These are phyloP conservation scores for Penicillium odoratum DNA, from an alignment of 495 filamentous ascomycete genomes.

Conservation along the genomic window DNA sequence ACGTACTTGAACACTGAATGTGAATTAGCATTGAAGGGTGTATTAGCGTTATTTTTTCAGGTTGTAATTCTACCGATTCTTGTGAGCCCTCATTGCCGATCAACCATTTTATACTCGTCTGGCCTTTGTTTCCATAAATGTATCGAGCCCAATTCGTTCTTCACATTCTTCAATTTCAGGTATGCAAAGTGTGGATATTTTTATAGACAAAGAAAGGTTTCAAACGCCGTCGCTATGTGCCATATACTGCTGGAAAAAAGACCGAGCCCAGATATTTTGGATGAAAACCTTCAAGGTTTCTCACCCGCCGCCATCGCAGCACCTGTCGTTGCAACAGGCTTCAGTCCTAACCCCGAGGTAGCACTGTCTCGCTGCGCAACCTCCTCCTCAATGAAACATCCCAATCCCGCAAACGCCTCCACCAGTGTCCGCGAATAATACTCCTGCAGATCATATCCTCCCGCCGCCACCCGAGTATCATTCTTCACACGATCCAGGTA, in stretches of 20 bases:
- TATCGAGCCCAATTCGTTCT: neutral
- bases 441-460: conserved; percentile 79
- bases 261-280: neutral
- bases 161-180: neutral
- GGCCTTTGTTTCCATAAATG: neutral
- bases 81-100: neutral
- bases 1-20: conserved; percentile 12
- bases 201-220: neutral
- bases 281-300: neutral
- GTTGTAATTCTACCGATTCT: conserved; percentile 4
- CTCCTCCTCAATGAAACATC: conserved; percentile 81
- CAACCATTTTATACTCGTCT: conserved; percentile 1
- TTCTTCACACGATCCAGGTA: conserved; percentile 64
- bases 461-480: conserved; percentile 62
- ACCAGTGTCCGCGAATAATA: conserved; percentile 78
- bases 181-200: neutral
- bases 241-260: conserved; percentile 6
- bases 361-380: conserved; percentile 46
- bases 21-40: conserved; percentile 6
- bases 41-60: conserved; percentile 3
- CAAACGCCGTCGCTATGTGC: conserved; percentile 57
- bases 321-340: conserved; percentile 32
- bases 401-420: conserved; percentile 88
- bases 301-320: conserved; percentile 32
- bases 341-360: conserved; percentile 15